Conservation (phyloP, 805 yeast species). For the Candida maltosa region DNA sequence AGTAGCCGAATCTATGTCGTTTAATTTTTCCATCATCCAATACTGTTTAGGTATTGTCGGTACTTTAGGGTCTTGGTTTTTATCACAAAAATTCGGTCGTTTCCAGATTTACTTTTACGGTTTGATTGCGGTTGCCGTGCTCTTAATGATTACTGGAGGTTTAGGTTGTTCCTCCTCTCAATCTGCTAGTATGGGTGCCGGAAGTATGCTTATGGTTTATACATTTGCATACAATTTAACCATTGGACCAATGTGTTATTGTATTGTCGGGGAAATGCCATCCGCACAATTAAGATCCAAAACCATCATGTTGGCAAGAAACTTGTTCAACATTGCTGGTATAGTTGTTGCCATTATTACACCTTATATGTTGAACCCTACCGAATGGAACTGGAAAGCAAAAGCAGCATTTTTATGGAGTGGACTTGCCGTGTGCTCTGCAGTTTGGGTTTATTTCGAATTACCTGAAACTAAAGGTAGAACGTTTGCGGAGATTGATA, state of each 20-base stretch:
- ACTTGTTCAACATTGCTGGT: conserved; percentile 33
- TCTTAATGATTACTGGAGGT: conserved; percentile 43
- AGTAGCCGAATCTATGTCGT: conserved; percentile 37
- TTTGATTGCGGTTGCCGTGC: conserved; percentile 24
- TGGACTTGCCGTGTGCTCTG: conserved; percentile 25
- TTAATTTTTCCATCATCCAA: conserved; percentile 45
- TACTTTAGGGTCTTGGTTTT: conserved; percentile 43
- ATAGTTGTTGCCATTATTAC: conserved; percentile 29
- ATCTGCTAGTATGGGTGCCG: conserved; percentile 42
- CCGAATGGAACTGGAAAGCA: conserved; percentile 46
- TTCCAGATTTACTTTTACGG: conserved; percentile 38
- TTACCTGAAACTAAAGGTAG: conserved; percentile 60
- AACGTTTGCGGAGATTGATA: conserved; percentile 60
- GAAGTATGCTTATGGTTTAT: conserved; percentile 43
- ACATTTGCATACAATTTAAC: conserved; percentile 45
- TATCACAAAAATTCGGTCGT: conserved; percentile 39
- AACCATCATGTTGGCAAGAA: conserved; percentile 37
- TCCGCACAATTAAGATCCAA: conserved; percentile 33
- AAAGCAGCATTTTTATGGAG: conserved; percentile 44
- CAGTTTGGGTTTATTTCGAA: conserved; percentile 46
- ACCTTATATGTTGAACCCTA: conserved; percentile 42
- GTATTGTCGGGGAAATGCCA: conserved; percentile 40
- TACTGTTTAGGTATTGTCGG: conserved; percentile 46
- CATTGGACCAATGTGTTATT: conserved; percentile 36
- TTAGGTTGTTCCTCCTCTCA: conserved; percentile 24